Evolutionary conservation across 257 asterid genomes (phyloP).

Genomic region (Cinchona pubescens): DNA sequence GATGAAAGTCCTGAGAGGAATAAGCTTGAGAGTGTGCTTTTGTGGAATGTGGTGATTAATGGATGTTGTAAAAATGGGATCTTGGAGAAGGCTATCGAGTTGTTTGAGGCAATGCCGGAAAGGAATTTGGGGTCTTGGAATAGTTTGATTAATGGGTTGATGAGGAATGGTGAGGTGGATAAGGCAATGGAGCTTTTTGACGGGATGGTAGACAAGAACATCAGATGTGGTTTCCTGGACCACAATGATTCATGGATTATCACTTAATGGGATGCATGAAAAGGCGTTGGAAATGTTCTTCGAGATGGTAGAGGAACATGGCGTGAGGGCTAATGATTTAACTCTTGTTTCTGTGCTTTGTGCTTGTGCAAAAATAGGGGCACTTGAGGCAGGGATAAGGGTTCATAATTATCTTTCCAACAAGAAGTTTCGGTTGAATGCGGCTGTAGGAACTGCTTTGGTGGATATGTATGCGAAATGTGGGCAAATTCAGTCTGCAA

Average conservation of each 20-base stretch:
- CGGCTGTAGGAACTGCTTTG: constrained; percentile 36
- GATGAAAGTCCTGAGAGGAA: constrained; percentile 42
- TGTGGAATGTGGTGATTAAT: constrained; percentile 44
- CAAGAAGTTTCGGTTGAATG: constrained; percentile 23
- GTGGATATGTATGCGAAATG: constrained; percentile 48
- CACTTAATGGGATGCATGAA: constrained; percentile 33
- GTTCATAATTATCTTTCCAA: constrained; percentile 20
- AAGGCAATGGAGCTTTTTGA: constrained; percentile 34
- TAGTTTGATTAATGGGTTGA: constrained; percentile 38
- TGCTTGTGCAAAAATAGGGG: constrained; percentile 38
- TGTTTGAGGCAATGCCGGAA: constrained; percentile 45
- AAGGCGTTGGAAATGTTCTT: constrained; percentile 32
- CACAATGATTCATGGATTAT: constrained; percentile 32
- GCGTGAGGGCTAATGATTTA: constrained; percentile 31
- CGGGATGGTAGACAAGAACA: constrained; percentile 35
- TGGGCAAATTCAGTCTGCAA: constrained; percentile 35
- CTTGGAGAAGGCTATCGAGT: constrained; percentile 31
- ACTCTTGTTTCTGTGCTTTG: constrained; percentile 39
- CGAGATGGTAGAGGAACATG: constrained; percentile 33
- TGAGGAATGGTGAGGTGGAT: constrained; percentile 34
- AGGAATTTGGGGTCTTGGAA: constrained; percentile 46
- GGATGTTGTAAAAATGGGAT: constrained; percentile 42
- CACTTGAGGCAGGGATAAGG: constrained; percentile 31
- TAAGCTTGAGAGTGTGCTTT: constrained; percentile 36
- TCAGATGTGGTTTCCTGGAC: constrained; percentile 54